These are phyloP conservation scores for Casuarina cunninghamiana DNA, from an alignment of 306 rosid genomes.

Conservation along the genomic window DNA sequence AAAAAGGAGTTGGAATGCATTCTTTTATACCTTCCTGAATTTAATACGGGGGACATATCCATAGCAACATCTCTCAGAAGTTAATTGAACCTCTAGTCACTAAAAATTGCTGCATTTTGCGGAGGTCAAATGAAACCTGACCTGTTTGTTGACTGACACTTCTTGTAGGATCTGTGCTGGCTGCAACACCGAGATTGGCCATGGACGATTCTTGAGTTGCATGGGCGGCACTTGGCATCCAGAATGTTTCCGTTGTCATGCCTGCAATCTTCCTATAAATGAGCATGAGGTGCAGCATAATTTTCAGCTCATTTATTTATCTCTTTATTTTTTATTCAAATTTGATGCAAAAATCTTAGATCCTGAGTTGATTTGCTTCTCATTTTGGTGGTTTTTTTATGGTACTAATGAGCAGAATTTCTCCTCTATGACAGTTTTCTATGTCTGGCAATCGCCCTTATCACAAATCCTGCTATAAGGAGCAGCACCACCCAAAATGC, in stretches of 20 bases:
- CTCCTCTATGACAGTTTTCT: constrained; percentile 63
- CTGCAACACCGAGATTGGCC: constrained; percentile 77
- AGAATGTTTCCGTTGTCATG: constrained; percentile 74
- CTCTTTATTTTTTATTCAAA: constrained; percentile 7
- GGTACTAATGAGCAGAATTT: constrained; percentile 23
- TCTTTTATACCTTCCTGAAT: neutral
- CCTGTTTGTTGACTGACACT: constrained; percentile 26
- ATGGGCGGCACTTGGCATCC: constrained; percentile 90
- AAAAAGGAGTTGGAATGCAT: neutral
- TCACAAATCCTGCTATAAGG: constrained; percentile 90
- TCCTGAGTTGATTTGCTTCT: constrained; percentile 7
- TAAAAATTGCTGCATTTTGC: constrained; percentile 7
- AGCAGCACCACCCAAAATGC: constrained; percentile 88
- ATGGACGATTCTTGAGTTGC: constrained; percentile 75
- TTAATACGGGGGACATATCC: neutral
- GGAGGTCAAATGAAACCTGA: constrained; percentile 14
- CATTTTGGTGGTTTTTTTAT: constrained; percentile 4
- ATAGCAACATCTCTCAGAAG: constrained; percentile 4
- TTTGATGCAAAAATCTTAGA: constrained; percentile 13
- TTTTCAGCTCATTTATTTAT: constrained; percentile 9
- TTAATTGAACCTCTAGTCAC: neutral
- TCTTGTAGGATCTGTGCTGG: constrained; percentile 83
- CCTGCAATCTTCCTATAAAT: constrained; percentile 81
- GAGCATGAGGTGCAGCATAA: constrained; percentile 68
- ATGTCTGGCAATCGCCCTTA: constrained; percentile 74